Percentiles rank a stretch among this genome's conserved stretches.
Evolutionary conservation across 1,139 yeast species (phyloP).

Genomic region (Saccharomyces hybrid): DNA sequence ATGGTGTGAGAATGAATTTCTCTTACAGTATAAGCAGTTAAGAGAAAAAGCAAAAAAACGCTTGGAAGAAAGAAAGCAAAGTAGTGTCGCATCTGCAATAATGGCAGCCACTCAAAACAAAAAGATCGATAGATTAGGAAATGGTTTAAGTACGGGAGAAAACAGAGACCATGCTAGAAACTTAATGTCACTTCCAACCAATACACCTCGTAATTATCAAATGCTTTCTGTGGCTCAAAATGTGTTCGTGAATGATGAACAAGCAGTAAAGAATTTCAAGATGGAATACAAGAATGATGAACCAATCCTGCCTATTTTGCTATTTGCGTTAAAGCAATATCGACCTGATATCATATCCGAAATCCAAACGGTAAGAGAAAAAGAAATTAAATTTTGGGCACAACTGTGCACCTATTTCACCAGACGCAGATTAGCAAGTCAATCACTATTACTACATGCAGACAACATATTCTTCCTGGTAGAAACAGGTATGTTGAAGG

Average conservation of each 20-base stretch:
- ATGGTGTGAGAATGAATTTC: constrained; percentile 92
- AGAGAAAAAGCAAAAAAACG: constrained; percentile 23
- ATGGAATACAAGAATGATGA: constrained; percentile 23
- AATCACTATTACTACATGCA: constrained; percentile 17
- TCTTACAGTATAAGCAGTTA: constrained; percentile 52
- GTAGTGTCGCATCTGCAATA: constrained; percentile 3
- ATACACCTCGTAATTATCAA: constrained; percentile 37
- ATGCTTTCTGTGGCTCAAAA: constrained; percentile 35
- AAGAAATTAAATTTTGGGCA: constrained; percentile 26
- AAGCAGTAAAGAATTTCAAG: constrained; percentile 35
- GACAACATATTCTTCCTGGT: constrained; percentile 52
- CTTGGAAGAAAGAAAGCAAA: constrained; percentile 8
- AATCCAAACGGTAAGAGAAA: constrained; percentile 14
- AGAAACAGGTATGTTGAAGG: constrained; percentile 71
- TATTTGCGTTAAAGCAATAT: constrained; percentile 27
- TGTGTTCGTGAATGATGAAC: constrained; percentile 31
- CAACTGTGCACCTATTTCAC: constrained; percentile 24
- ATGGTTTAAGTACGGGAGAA: neutral
- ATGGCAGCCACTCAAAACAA: neutral
- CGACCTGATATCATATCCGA: constrained; percentile 34
- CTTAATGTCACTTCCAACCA: constrained; percentile 27
- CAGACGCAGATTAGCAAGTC: constrained; percentile 14
- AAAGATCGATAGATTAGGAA: neutral
- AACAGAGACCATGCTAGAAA: constrained; percentile 1
- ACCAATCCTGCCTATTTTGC: constrained; percentile 23